Evolutionary conservation across 2,329 filamentous ascomycete species (phyloP).

Genomic region (Ophiostoma himal-ulmi): DNA sequence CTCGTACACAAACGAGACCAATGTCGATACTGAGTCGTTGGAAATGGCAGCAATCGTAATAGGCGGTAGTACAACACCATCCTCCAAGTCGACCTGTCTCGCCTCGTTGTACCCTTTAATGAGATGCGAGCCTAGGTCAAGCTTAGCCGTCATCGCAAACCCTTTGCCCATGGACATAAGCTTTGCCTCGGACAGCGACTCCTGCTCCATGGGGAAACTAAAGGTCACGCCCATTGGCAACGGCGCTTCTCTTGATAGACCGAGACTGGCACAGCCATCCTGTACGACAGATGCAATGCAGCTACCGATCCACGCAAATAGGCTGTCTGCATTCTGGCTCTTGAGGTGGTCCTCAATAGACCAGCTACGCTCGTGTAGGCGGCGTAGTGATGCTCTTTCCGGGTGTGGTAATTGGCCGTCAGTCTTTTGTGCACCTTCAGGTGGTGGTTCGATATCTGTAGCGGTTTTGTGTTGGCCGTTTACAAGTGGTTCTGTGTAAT

Average conservation of each 20-base stretch:
- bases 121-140: conserved; percentile 56
- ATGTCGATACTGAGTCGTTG: conserved; percentile 74
- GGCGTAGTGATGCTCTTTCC: conserved; percentile 37
- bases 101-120: conserved; percentile 52
- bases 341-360: conserved; percentile 68
- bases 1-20: conserved; percentile 70
- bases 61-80: conserved; percentile 46
- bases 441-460: conserved; percentile 9
- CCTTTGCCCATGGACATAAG: conserved; percentile 67
- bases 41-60: conserved; percentile 70
- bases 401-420: neutral
- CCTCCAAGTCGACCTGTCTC: conserved; percentile 27
- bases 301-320: conserved; percentile 76
- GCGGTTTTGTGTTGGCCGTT: neutral
- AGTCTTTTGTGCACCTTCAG: neutral
- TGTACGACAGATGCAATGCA: conserved; percentile 69
- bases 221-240: conserved; percentile 64
- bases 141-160: conserved; percentile 55
- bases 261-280: conserved; percentile 45
- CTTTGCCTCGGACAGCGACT: conserved; percentile 55
- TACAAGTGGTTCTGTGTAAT: neutral
- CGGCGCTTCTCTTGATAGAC: conserved; percentile 40
- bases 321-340: conserved; percentile 64
- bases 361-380: conserved; percentile 65
- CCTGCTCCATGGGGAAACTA: conserved; percentile 64